Evolutionary conservation across 2,329 filamentous ascomycete species (phyloP).

Genomic region (Dactylellina drechsleri): DNA sequence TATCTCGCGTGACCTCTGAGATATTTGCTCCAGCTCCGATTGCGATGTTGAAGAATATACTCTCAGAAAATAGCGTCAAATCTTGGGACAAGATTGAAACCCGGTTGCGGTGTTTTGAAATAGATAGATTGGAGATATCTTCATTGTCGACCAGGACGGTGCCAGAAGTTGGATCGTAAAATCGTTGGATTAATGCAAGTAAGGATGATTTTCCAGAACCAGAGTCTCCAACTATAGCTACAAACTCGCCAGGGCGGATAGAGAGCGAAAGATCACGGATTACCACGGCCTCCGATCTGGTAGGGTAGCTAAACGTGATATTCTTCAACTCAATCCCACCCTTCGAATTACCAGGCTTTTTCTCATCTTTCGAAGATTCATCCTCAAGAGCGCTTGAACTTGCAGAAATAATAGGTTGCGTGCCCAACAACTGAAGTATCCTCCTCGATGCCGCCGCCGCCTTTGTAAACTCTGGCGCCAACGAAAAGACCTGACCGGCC

Average conservation of each 20-base stretch:
- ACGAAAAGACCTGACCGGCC: conserved; percentile 78
- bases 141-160: conserved; percentile 64
- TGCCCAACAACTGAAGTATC: conserved; percentile 62
- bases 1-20: conserved; percentile 31
- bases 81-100: conserved; percentile 71
- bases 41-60: conserved; percentile 68
- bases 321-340: conserved; percentile 68
- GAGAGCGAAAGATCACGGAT: conserved; percentile 69
- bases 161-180: conserved; percentile 65
- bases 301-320: conserved; percentile 74
- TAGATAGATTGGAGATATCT: conserved; percentile 64
- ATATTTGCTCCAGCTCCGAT: conserved; percentile 63
- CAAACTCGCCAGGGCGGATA: conserved; percentile 71
- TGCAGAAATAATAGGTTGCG: conserved; percentile 58
- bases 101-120: conserved; percentile 65
- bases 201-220: conserved; percentile 76
- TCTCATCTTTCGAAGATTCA: conserved; percentile 58
- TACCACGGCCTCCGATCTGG: conserved; percentile 69
- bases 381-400: background rate
- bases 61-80: conserved; percentile 69
- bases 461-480: conserved; percentile 78
- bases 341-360: conserved; percentile 45
- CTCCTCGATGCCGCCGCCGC: conserved; percentile 71
- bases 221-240: conserved; percentile 73
- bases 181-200: conserved; percentile 68